Base-by-base conservation (phyloP, 805 yeast genomes). In the Nakazawaea populi region DNA sequence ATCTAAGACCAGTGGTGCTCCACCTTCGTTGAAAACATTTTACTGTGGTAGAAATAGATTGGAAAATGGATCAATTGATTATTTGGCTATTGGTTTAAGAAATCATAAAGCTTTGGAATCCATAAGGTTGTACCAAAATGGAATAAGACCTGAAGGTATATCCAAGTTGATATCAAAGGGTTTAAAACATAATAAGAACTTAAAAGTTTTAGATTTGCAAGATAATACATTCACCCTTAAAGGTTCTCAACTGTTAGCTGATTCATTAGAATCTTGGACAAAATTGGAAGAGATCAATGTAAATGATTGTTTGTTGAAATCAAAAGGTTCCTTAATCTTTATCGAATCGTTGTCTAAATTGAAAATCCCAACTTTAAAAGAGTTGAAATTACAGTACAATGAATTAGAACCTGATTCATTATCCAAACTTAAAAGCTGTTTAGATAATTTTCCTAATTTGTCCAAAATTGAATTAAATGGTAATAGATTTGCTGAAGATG, bases 31-130 rank as follows among this genome's bases (percentile, higher is more conserved):
- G 63, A 83, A 85, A 60, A 89, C 97, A 1, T 92, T 94, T 58
- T 80, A 94, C 61, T 94, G 99, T 71, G 99, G 99, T 56, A 82
- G 99, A 71, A 94, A 94, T 70, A 86, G 99, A 69, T 78, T 94
- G 57, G 99, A 94, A 67, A 90, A 90, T 66, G 99, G 98, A 3
- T 90, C 97, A 5, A 80, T 89, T 67, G 82, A 83, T 59, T 85
- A 87, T 56, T 78, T 96, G 70, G 82, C 97, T 8, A 74, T 88
- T 51, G 96, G 96, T 54, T 77, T 94, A 58, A 85, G 86, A 64
- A 84, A 85, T 48, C 96, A 94, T 67, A 75, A 78, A 42, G 79
- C 82, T 48, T 74, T 91, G 63, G 80, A 87, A 66, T 80, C 75
- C 53, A 81, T 91, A 36, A 83, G 87, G 64, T 75, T 94, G 58